Conservation (phyloP, 331 rosid species). For the Acacia concinna region DNA sequence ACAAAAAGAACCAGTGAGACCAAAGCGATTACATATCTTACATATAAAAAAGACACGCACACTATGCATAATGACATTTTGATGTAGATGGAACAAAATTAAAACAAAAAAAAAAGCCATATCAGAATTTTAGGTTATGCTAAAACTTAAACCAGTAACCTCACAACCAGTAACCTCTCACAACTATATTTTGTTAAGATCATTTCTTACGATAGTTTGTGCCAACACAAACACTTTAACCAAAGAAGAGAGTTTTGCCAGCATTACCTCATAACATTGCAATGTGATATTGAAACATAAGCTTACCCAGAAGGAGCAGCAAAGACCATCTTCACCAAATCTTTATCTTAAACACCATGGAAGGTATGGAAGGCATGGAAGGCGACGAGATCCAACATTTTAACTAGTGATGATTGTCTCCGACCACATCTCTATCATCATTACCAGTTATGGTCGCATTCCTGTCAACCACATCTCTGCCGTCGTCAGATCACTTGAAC, state of each 20-base stretch:
- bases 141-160: constrained; percentile 10
- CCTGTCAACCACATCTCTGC: too few relatives aligned
- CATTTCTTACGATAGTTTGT: constrained; percentile 75
- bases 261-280: neutral
- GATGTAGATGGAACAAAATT: neutral
- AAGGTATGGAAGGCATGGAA: too few relatives aligned
- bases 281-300: constrained; percentile 12
- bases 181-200: constrained; percentile 79
- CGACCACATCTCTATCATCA: too few relatives aligned
- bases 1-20: neutral
- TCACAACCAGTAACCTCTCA: constrained; percentile 38
- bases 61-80: neutral
- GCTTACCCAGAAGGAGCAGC: constrained; percentile 52
- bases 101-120: neutral
- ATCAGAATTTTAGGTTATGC: constrained; percentile 20
- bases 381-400: too few relatives aligned
- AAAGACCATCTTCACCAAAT: constrained; percentile 79
- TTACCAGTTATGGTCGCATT: too few relatives aligned
- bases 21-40: neutral
- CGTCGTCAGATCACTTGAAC: too few relatives aligned
- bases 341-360: constrained; percentile 94
- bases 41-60: neutral
- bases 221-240: constrained; percentile 45
- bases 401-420: too few relatives aligned
- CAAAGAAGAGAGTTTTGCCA: neutral